phyloP scores from a whole-genome alignment of 192 early-diverging fungal species.

The Ramicandelaber brevisporus region DNA sequence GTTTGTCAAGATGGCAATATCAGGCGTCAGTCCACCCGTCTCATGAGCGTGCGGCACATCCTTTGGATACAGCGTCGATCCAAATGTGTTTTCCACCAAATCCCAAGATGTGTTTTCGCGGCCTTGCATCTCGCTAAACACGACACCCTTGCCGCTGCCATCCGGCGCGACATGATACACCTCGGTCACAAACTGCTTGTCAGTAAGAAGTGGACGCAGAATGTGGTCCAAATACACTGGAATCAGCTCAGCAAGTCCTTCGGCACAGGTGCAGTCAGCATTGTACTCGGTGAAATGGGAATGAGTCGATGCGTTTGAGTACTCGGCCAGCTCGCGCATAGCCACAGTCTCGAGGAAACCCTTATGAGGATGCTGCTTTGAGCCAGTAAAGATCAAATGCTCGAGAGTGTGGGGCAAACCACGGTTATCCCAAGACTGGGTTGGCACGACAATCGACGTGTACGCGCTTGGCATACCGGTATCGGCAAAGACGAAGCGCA shows the following conservation, averaged over 20 bases:
- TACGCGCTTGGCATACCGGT: conserved; percentile 28
- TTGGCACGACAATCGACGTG: conserved; percentile 32
- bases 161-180: conserved; percentile 39
- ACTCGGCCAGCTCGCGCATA: conserved; percentile 30
- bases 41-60: conserved; percentile 31
- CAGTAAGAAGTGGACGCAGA: conserved; percentile 25
- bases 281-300: conserved; percentile 27
- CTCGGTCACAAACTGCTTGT: conserved; percentile 35
- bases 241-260: conserved; percentile 31
- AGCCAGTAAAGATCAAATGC: conserved; percentile 41
- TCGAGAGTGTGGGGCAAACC: conserved; percentile 53
- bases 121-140: conserved; percentile 33
- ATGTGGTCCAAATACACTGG: conserved; percentile 47
- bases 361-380: conserved; percentile 19
- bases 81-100: conserved; percentile 7
- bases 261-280: conserved; percentile 21
- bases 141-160: conserved; percentile 36
- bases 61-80: conserved; percentile 9
- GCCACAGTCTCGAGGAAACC: conserved; percentile 38
- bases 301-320: conserved; percentile 26
- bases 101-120: conserved; percentile 43
- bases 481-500: conserved; percentile 23
- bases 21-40: conserved; percentile 37
- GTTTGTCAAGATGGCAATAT: conserved; percentile 35
- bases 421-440: conserved; percentile 19